Percentiles rank a stretch among this genome's conserved stretches.
Evolutionary conservation across 441 rosid species (phyloP).

Genomic region (Jatropha multifida): DNA sequence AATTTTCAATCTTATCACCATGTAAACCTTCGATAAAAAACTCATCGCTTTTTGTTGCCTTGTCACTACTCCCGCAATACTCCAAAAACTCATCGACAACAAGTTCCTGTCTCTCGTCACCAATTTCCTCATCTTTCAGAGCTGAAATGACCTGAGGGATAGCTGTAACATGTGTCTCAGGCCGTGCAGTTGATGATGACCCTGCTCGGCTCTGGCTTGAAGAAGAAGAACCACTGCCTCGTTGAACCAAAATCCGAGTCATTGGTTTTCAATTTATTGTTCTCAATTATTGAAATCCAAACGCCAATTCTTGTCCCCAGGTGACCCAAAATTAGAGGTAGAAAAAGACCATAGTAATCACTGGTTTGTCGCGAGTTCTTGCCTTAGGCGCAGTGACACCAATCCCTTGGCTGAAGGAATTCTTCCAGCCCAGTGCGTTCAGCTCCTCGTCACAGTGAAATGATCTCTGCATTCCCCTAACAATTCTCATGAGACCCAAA

Average conservation of each 20-base stretch:
- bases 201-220: conserved; percentile 63
- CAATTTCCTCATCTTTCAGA: conserved; percentile 56
- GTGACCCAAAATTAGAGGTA: conserved; percentile 42
- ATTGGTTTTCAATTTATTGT: conserved; percentile 32
- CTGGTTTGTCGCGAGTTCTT: conserved; percentile 77
- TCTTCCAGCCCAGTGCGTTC: conserved; percentile 70
- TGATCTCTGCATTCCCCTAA: conserved; percentile 98
- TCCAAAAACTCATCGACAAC: conserved; percentile 50
- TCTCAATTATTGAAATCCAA: conserved; percentile 21
- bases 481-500: conserved; percentile 90
- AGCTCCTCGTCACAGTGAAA: conserved; percentile 53
- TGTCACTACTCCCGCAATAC: conserved; percentile 44
- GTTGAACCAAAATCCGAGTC: conserved; percentile 94
- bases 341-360: conserved; percentile 31
- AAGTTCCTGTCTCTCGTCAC: conserved; percentile 55
- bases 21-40: conserved; percentile 30
- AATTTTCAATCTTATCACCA: conserved; percentile 35
- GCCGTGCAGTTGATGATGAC: conserved; percentile 55
- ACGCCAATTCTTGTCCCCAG: conserved; percentile 17
- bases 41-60: conserved; percentile 43
- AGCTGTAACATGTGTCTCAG: conserved; percentile 48
- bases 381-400: conserved; percentile 82
- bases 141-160: conserved; percentile 37
- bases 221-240: conserved; percentile 82
- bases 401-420: conserved; percentile 80